Evolutionary conservation across 108 stramenopile genomes (phyloP).

Genomic region (Phaeodactylum tricornutum): DNA sequence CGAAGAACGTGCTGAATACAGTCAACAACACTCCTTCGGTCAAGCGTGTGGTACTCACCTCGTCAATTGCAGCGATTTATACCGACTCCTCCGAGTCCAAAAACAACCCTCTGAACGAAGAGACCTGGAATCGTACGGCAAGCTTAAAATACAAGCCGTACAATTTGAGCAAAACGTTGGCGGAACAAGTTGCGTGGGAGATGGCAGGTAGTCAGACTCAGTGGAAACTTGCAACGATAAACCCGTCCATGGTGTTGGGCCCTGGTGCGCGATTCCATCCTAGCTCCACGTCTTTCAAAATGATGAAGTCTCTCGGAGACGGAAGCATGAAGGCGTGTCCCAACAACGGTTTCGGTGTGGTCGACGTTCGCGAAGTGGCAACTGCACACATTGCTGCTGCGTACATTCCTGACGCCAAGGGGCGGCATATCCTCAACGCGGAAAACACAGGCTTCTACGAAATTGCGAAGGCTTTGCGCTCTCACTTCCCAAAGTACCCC

Average conservation of each 20-base stretch:
- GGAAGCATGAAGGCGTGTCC: constrained; percentile 5
- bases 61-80: constrained; percentile 4
- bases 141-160: constrained; percentile 7
- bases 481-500: neutral
- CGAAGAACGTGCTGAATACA: constrained; percentile 8
- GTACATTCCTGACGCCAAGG: constrained; percentile 1
- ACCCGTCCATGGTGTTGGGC: constrained; percentile 11
- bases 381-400: constrained; percentile 15
- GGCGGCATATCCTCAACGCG: constrained; percentile 8
- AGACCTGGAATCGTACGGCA: constrained; percentile 9
- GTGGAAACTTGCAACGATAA: constrained; percentile 9
- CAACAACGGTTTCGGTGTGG: constrained; percentile 1
- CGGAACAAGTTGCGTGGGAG: constrained; percentile 17
- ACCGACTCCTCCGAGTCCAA: neutral
- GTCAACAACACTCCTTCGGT: constrained; percentile 15
- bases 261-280: constrained; percentile 14
- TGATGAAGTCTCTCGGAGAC: constrained; percentile 5
- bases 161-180: constrained; percentile 11
- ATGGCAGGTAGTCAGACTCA: constrained; percentile 7
- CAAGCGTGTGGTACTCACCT: constrained; percentile 13
- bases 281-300: constrained; percentile 1
- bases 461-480: neutral
- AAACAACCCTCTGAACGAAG: neutral
- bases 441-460: constrained; percentile 2
- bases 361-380: constrained; percentile 20